These are phyloP conservation scores for Chlorella vulgaris DNA, from an alignment of 139 green algal genomes.

Conservation along the genomic window DNA sequence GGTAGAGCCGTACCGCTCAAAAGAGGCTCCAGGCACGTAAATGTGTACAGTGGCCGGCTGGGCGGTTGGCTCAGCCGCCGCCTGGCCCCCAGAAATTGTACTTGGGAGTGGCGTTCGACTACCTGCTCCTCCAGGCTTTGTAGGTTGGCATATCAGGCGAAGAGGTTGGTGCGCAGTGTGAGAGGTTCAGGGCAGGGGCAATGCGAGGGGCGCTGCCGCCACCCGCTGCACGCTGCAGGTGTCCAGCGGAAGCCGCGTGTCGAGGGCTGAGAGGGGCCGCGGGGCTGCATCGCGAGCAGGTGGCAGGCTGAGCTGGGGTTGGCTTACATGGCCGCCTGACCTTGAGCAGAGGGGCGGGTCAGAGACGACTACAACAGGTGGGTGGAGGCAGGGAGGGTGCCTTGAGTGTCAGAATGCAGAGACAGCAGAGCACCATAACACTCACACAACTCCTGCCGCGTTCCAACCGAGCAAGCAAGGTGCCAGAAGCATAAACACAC, in stretches of 20 bases:
- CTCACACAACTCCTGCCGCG: too few relatives aligned
- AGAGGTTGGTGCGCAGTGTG: background rate
- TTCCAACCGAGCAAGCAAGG: background rate
- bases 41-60: background rate
- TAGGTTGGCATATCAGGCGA: background rate
- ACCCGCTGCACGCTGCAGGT: too few relatives aligned
- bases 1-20: background rate
- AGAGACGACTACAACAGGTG: slow-evolving; percentile 12
- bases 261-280: background rate
- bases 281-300: background rate
- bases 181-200: background rate
- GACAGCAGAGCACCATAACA: too few relatives aligned
- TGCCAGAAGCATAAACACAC: too few relatives aligned
- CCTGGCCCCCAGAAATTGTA: too few relatives aligned
- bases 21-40: background rate
- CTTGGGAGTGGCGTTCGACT: background rate
- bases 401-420: too few relatives aligned
- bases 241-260: too few relatives aligned
- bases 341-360: slow-evolving; percentile 22
- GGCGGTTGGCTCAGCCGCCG: background rate
- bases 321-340: slow-evolving; percentile 27
- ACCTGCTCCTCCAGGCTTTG: background rate
- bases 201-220: background rate
- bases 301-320: background rate
- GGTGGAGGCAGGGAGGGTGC: background rate